Evolutionary conservation across 257 asterid genomes (phyloP).

Genomic region (Apocynum venetum): DNA sequence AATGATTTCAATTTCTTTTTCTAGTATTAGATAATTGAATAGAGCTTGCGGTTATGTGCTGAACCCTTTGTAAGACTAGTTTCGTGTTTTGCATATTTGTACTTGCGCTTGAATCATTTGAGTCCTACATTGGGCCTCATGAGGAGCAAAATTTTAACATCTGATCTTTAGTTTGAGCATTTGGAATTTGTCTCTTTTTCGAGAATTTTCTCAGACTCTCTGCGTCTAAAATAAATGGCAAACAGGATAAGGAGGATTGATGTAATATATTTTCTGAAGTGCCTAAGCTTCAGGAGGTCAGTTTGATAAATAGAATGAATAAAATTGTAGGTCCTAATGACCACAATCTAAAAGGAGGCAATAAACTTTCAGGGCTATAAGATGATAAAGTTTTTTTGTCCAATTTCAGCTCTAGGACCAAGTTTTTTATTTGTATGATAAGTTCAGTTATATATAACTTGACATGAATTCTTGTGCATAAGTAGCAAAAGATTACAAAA

Average conservation of each 20-base stretch:
- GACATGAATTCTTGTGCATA: background rate
- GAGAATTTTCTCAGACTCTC: background rate
- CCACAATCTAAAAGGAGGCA: background rate
- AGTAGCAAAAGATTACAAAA: too few species aligned
- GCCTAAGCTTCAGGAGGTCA: background rate
- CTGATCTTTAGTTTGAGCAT: background rate
- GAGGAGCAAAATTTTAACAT: background rate
- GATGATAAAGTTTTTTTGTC: background rate
- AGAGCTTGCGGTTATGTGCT: background rate
- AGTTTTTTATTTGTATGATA: too few species aligned
- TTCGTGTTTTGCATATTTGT: background rate
- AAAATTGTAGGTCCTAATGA: background rate
- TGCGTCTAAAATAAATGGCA: constrained; percentile 1
- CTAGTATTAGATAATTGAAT: background rate
- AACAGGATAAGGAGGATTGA: background rate
- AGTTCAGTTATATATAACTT: background rate
- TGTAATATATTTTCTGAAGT: background rate
- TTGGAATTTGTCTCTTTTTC: background rate
- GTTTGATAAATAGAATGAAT: background rate
- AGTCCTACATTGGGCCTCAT: background rate
- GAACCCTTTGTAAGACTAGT: background rate
- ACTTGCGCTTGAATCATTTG: background rate
- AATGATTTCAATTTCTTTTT: background rate
- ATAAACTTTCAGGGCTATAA: background rate
- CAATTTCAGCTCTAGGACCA: too few species aligned